These are phyloP conservation scores for Neonectria coccinea DNA, from an alignment of 2,329 filamentous ascomycete genomes.

Conservation along the genomic window DNA sequence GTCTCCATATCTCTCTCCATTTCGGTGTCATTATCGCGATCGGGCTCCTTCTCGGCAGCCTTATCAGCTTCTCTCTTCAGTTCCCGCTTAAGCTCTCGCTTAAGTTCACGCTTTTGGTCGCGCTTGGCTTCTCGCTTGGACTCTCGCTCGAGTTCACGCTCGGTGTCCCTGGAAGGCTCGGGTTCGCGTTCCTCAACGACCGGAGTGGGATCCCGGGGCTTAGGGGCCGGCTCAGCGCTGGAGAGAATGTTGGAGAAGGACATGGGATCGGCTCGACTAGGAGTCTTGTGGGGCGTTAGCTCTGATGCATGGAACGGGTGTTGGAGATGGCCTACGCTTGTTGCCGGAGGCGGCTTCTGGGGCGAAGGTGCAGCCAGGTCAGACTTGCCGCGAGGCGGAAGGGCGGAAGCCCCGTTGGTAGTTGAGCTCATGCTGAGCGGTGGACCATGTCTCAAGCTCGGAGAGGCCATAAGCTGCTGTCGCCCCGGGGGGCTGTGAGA, in stretches of 20 bases:
- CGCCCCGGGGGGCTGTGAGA: constrained; percentile 59
- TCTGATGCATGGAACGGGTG: constrained; percentile 17
- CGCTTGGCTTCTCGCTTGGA: constrained; percentile 29
- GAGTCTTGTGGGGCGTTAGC: constrained; percentile 63
- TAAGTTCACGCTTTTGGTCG: constrained; percentile 39
- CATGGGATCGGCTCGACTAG: constrained; percentile 87
- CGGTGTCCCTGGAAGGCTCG: constrained; percentile 36
- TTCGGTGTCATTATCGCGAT: constrained; percentile 48
- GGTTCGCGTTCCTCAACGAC: constrained; percentile 47
- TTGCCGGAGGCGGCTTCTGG: constrained; percentile 53
- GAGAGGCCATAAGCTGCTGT: constrained; percentile 60
- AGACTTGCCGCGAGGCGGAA: constrained; percentile 53
- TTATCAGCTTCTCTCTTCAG: constrained; percentile 42
- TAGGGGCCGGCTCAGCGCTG: constrained; percentile 74
- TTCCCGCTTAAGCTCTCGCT: constrained; percentile 37
- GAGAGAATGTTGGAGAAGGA: constrained; percentile 96
- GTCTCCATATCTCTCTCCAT: constrained; percentile 52
- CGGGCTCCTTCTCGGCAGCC: constrained; percentile 34
- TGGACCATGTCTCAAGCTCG: constrained; percentile 59
- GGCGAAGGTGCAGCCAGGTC: constrained; percentile 57
- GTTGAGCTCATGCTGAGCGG: constrained; percentile 52
- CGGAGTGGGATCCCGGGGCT: constrained; percentile 62
- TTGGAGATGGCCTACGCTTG: constrained; percentile 50
- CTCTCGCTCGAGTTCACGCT: constrained; percentile 49
- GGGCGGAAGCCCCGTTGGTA: constrained; percentile 55